phyloP scores from a whole-genome alignment of 2,329 filamentous ascomycete species.

The Hypoxylon sp. region DNA sequence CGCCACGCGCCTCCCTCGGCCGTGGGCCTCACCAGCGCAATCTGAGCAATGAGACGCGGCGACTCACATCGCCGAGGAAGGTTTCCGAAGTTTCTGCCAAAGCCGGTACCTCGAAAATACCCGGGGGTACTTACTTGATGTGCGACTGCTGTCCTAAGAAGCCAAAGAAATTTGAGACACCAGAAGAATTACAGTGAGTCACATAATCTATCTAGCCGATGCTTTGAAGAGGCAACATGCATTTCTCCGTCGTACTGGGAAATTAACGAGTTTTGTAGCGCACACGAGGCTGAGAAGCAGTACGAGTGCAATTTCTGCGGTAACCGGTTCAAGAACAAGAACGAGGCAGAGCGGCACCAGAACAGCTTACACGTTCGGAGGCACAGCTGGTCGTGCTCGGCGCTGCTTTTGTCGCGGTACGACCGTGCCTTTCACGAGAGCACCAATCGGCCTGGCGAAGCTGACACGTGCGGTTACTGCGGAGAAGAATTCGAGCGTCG shows the following conservation, averaged over 20 bases:
- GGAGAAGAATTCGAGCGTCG: constrained; percentile 81
- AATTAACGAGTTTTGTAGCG: constrained; percentile 57
- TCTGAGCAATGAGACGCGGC: constrained; percentile 52
- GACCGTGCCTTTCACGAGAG: constrained; percentile 89
- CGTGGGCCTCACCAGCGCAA: constrained; percentile 56
- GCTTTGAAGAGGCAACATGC: background rate
- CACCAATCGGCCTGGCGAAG: constrained; percentile 68
- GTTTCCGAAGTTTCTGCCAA: constrained; percentile 59
- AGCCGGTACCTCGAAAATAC: constrained; percentile 56
- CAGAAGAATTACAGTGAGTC: constrained; percentile 82
- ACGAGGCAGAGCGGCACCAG: constrained; percentile 94
- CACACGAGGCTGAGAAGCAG: constrained; percentile 94
- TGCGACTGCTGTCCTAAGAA: constrained; percentile 98
- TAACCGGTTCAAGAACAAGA: constrained; percentile 98
- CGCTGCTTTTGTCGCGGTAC: constrained; percentile 69
- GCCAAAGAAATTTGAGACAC: constrained; percentile 90
- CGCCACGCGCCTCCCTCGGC: constrained; percentile 57
- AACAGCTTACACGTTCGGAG: constrained; percentile 91
- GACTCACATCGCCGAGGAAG: constrained; percentile 59
- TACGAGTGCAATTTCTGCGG: constrained; percentile 92
- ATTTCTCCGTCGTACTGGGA: constrained; percentile 28
- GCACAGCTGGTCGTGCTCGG: constrained; percentile 97
- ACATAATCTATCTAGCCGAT: constrained; percentile 1
- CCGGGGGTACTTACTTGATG: constrained; percentile 61
- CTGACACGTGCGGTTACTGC: constrained; percentile 92